These are phyloP conservation scores for Paxillus involutus DNA, from an alignment of 768 basidiomycete species.

Conservation along the genomic window DNA sequence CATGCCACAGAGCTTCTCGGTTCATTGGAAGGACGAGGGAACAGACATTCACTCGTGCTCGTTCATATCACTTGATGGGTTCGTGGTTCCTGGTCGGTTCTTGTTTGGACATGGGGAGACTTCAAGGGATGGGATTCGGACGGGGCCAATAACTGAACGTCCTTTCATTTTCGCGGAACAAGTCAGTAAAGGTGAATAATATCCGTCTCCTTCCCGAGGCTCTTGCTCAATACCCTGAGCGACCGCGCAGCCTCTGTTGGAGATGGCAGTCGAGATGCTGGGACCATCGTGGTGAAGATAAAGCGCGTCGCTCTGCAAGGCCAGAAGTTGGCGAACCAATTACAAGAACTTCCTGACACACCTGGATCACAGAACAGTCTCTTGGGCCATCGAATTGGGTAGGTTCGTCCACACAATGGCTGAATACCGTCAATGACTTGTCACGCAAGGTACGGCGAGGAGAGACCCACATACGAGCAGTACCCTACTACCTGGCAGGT, in stretches of 20 bases:
- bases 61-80: conserved; percentile 66
- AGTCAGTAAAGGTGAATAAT: conserved; percentile 35
- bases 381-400: conserved; percentile 52
- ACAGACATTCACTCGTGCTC: conserved; percentile 52
- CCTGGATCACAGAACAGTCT: conserved; percentile 35
- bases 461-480: conserved; percentile 39
- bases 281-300: conserved; percentile 56
- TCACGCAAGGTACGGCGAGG: conserved; percentile 49
- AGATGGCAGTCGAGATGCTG: conserved; percentile 38
- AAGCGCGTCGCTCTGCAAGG: conserved; percentile 29
- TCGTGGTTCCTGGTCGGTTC: conserved; percentile 61
- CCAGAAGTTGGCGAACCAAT: conserved; percentile 41
- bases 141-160: conserved; percentile 48
- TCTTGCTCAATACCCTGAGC: background rate
- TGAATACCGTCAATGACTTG: conserved; percentile 2
- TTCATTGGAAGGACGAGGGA: conserved; percentile 67
- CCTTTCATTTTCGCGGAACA: conserved; percentile 60
- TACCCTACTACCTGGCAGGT: conserved; percentile 54
- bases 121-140: conserved; percentile 52
- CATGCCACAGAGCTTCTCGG: conserved; percentile 48
- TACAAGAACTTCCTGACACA: conserved; percentile 39
- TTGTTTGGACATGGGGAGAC: conserved; percentile 56
- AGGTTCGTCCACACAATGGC: conserved; percentile 4
- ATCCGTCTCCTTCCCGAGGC: background rate
- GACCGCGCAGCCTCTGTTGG: conserved; percentile 8